Evolutionary conservation across 2,329 filamentous ascomycete genomes (phyloP), one percentile per base, ranked within the genome.

Genomic region (Neocatenulostroma microsporum): DNA sequence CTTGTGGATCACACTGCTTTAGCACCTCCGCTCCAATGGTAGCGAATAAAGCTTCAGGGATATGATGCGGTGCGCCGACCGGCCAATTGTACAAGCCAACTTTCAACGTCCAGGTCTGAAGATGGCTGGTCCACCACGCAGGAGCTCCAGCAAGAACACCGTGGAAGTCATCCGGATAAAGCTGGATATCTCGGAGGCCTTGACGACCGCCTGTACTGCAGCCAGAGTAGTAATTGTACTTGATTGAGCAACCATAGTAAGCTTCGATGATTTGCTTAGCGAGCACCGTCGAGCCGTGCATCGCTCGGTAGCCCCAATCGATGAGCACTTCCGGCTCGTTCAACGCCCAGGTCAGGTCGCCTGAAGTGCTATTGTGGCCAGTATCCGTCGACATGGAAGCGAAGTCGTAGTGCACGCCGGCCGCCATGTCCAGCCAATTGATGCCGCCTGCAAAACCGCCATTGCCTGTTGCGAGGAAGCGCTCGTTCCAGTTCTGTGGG

Each of bases 141-240:
- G 65, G 58, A 5, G 64, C 69, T 6, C 71, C 71, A 10, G 72
- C 66, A 2, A 77, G 48, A 8, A 72, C 62, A 12, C 74, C 74
- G 44, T 77, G 72, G 37, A 77, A 76, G 41, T 76, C 73, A 0
- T 67, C 57, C 0, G 75, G 72, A 42, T 67, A 76, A 11, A 56
- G 48, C 44, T 78, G 66, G 0, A 70, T 66, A 5, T 67, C 64
- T 36, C 71, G 72, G 23, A 75, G 58, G 3, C 72, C 75, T 58
- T 78, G 72, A 0, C 74, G 36, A 1, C 76, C 74, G 5, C 76
- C 76, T 0, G 72, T 69, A 0, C 72, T 77, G 48, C 75, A 78
- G 5, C 75, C 75, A 2, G 69, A 48, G 42, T 69, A 78, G 53
- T 78, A 79, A 5, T 64, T 67, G 33, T 66, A 68, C 5, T 55